phyloP scores from a whole-genome alignment of 106 monocot species.

The Dendrobium officinale region DNA sequence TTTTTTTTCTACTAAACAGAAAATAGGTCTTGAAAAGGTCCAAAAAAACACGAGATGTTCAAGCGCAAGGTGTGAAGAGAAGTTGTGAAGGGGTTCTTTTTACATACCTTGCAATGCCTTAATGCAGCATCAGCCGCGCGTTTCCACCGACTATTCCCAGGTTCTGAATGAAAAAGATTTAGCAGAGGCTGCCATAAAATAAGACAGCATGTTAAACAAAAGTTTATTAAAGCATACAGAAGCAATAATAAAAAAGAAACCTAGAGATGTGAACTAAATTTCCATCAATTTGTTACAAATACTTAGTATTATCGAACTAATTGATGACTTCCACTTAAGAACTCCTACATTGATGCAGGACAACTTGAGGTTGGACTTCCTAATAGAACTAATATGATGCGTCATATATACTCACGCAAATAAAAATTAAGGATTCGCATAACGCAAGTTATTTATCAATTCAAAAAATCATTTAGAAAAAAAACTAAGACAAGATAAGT shows the following conservation, averaged over 20 bases:
- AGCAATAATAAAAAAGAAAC: slow-evolving; percentile 3
- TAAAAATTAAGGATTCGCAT: no score
- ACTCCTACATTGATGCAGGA: no score
- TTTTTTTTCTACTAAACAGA: no score
- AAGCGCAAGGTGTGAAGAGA: neutral
- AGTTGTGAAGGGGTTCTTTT: neutral
- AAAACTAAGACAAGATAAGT: no score
- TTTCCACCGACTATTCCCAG: slow-evolving; percentile 95
- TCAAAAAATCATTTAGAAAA: no score
- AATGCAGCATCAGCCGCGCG: slow-evolving; percentile 76
- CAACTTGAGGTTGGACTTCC: no score
- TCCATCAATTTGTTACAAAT: neutral
- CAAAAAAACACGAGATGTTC: no score
- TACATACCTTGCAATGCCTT: slow-evolving; percentile 71
- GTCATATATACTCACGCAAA: no score
- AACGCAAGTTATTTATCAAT: no score
- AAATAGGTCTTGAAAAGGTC: no score
- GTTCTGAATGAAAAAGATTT: slow-evolving; percentile 93
- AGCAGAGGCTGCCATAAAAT: slow-evolving; percentile 61
- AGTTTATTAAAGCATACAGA: neutral
- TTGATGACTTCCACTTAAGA: neutral
- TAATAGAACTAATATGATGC: no score
- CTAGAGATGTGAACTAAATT: neutral
- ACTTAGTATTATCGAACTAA: neutral
- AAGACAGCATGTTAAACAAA: slow-evolving; percentile 1